phyloP scores from a whole-genome alignment of 2,329 filamentous ascomycete genomes.

The Dactylellina cionopaga region DNA sequence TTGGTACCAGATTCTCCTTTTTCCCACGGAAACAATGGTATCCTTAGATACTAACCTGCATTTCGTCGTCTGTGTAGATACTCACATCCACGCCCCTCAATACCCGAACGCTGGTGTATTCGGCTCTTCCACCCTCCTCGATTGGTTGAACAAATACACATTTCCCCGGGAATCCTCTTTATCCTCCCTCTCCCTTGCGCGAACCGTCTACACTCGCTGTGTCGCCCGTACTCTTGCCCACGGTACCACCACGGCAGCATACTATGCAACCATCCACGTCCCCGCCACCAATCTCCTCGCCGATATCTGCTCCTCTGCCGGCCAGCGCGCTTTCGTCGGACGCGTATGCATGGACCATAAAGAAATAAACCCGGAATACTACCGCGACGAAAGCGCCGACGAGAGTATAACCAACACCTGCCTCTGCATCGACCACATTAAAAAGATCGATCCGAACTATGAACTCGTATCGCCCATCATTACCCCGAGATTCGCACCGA shows the following conservation, averaged over 20 bases:
- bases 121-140: conserved; percentile 88
- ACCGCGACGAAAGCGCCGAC: conserved; percentile 76
- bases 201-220: conserved; percentile 78
- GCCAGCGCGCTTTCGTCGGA: conserved; percentile 90
- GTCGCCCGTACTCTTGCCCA: conserved; percentile 83
- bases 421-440: conserved; percentile 73
- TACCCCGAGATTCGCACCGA: conserved; percentile 76
- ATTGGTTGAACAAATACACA: conserved; percentile 94
- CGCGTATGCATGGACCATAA: conserved; percentile 91
- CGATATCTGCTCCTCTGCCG: conserved; percentile 78
- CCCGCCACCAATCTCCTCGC: conserved; percentile 89
- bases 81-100: conserved; percentile 93
- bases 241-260: conserved; percentile 93
- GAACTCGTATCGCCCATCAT: conserved; percentile 79
- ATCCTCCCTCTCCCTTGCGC: conserved; percentile 70
- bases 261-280: conserved; percentile 91
- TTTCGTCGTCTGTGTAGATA: conserved; percentile 59
- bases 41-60: background rate
- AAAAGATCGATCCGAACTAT: conserved; percentile 71
- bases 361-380: conserved; percentile 75
- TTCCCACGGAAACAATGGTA: background rate
- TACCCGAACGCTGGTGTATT: conserved; percentile 95
- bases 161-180: conserved; percentile 90
- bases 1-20: conserved; percentile 59
- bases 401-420: conserved; percentile 68